A percentile compares a stretch with the other conserved stretches of the same genome.
These are phyloP conservation scores for Mariannaea elegans DNA, from an alignment of 2,329 filamentous ascomycete genomes.

Conservation along the genomic window DNA sequence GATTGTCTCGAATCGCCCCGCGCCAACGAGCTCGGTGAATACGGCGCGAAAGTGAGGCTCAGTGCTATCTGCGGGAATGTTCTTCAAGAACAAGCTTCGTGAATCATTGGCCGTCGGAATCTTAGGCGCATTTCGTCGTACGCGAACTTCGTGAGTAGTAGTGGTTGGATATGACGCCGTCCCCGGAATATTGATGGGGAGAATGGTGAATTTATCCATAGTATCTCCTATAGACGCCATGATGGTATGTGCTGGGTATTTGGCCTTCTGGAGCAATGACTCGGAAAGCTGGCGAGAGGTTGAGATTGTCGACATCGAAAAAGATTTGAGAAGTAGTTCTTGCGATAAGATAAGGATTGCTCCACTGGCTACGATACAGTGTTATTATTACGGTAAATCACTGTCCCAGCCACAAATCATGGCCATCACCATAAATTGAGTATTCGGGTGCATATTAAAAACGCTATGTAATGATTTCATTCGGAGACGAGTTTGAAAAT, in stretches of 20 bases:
- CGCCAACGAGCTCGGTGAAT: slow-evolving; percentile 77
- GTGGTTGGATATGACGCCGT: slow-evolving; percentile 68
- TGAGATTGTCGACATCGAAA: background rate
- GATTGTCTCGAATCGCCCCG: slow-evolving; percentile 80
- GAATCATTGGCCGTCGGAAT: slow-evolving; percentile 76
- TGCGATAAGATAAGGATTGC: slow-evolving; percentile 33
- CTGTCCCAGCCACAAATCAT: no score
- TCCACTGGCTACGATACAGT: slow-evolving; percentile 29
- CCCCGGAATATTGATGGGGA: slow-evolving; percentile 73
- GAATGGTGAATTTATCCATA: slow-evolving; percentile 69
- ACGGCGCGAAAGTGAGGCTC: slow-evolving; percentile 78
- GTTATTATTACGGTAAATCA: background rate
- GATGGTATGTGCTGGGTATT: background rate
- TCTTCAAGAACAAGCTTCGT: slow-evolving; percentile 89
- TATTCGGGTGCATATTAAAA: no score
- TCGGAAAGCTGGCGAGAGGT: background rate
- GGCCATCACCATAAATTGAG: no score
- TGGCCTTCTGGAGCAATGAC: background rate
- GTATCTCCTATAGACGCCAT: slow-evolving; percentile 42
- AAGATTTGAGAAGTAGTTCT: background rate
- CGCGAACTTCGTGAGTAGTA: slow-evolving; percentile 83
- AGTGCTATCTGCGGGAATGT: slow-evolving; percentile 86
- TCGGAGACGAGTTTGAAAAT: no score
- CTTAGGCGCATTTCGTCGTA: slow-evolving; percentile 84
- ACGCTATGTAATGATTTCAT: no score